phyloP scores from a whole-genome alignment of 2,329 filamentous ascomycete genomes.

The Sclerotinia borealis region DNA sequence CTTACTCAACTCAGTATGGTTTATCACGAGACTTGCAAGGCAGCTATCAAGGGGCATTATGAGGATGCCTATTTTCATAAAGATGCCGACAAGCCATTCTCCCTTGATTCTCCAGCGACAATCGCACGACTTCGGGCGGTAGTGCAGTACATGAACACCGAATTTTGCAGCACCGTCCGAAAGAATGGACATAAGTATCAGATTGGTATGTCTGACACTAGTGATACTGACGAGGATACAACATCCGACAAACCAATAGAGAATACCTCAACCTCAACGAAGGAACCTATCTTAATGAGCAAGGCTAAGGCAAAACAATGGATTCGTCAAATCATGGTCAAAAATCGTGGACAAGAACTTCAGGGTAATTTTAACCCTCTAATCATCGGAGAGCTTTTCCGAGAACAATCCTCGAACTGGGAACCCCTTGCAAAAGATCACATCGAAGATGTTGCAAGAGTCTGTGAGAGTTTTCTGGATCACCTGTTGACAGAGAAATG shows the following conservation, averaged over 20 bases:
- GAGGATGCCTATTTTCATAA: slow-evolving; percentile 13
- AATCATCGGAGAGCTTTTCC: slow-evolving; percentile 14
- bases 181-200: slow-evolving; percentile 9
- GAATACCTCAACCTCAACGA: background rate
- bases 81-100: background rate
- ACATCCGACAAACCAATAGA: background rate
- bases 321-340: background rate
- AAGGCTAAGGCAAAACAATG: background rate
- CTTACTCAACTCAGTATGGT: slow-evolving; percentile 9
- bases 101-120: background rate
- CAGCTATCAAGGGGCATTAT: slow-evolving; percentile 15
- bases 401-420: slow-evolving; percentile 12
- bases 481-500: slow-evolving; percentile 19
- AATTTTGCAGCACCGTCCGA: slow-evolving; percentile 6
- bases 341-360: slow-evolving; percentile 10
- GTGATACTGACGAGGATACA: background rate
- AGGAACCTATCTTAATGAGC: background rate
- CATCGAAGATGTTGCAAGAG: background rate
- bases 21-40: slow-evolving; percentile 7
- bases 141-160: slow-evolving; percentile 10
- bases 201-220: background rate
- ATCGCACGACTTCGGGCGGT: slow-evolving; percentile 9
- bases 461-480: slow-evolving; percentile 7
- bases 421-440: slow-evolving; percentile 3
- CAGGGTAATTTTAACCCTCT: slow-evolving; percentile 15